Base-by-base conservation (phyloP, 176 grass and related monocot species). In the Hsuehochloa calcarea region DNA sequence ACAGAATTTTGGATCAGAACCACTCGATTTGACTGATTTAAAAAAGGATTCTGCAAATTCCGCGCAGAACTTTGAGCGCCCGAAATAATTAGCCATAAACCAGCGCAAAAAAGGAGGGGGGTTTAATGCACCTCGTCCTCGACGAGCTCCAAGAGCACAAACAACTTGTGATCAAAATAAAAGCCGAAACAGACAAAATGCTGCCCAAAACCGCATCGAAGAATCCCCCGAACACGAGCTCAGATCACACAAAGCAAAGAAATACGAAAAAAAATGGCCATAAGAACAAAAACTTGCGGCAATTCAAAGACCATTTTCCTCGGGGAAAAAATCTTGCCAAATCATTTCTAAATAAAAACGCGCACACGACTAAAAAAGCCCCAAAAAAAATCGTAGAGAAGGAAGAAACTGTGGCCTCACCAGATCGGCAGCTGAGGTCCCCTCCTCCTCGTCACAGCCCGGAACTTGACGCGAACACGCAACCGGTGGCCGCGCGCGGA, bases 161-260 rank as follows among this genome's bases (percentile, higher is more conserved):
- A 87, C 65, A 89, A 78, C 46, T 34, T 89, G 92, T 84, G 86
- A 84, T 70, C 69, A 80, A 75, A 83, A 81, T 74, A 85, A 74
- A 85, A 80, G 76, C 69, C 68, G 40, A 79, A 88, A 74, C 52
- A 45, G 62, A 91, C 88, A 86, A 89, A 87, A 77, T 61, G 77
- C 43, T 22, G 82, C 77, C 70, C 46, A 76, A 65, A 65, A 79
- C 80, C 56, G 74, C 70, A 73, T 44, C 87, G 23, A 79, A 59
- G 39, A 5, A 69, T 44, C 23, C 65, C 25, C 40, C 13, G 13
- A 47, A 47, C 1, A 34, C 31, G 50, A 47, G 69, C 76, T 43
- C 82, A 81, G 51, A 85, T 81, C 88, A 64, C 51, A 20, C 50
- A 22, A 81, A 59, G 31, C 41, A 38, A 55, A 47, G 40, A 44